These are phyloP conservation scores for Pseudogymnoascus sp. DNA, from an alignment of 2,329 filamentous ascomycete species.

Conservation along the genomic window DNA sequence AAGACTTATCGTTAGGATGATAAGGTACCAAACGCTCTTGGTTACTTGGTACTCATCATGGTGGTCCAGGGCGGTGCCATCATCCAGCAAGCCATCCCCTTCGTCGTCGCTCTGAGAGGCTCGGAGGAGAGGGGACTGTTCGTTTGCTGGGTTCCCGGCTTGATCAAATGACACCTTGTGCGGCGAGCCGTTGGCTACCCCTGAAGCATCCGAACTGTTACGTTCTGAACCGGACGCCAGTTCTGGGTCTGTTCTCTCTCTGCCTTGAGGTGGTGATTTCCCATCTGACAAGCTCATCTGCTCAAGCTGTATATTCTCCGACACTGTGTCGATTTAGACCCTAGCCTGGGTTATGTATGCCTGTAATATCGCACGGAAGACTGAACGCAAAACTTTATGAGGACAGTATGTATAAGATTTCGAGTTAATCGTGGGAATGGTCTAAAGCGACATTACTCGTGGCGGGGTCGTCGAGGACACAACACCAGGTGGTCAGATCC, in stretches of 20 bases:
- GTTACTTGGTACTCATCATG: constrained; percentile 52
- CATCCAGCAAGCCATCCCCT: constrained; percentile 32
- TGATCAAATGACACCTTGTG: constrained; percentile 18
- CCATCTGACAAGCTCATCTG: constrained; percentile 15
- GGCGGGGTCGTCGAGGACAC: constrained; percentile 2
- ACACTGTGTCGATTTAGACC: not conserved
- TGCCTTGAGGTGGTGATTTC: constrained; percentile 10
- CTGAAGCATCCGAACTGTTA: constrained; percentile 10
- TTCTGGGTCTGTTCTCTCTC: constrained; percentile 11
- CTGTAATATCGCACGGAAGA: not conserved
- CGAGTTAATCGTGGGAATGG: not conserved
- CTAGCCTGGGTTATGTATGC: not conserved
- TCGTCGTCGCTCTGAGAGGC: constrained; percentile 31
- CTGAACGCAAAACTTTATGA: not conserved
- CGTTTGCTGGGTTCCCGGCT: constrained; percentile 31
- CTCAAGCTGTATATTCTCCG: constrained; percentile 1
- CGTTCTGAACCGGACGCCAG: not conserved
- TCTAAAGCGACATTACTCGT: not conserved
- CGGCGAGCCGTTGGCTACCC: constrained; percentile 14
- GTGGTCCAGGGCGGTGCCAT: constrained; percentile 32
- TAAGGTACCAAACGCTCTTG: constrained; percentile 79
- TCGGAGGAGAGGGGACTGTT: constrained; percentile 45
- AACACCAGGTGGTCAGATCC: not conserved
- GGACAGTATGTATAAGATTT: not conserved
- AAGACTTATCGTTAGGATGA: constrained; percentile 78